phyloP scores from a whole-genome alignment of 768 basidiomycete species.

The Paxillus involutus region DNA sequence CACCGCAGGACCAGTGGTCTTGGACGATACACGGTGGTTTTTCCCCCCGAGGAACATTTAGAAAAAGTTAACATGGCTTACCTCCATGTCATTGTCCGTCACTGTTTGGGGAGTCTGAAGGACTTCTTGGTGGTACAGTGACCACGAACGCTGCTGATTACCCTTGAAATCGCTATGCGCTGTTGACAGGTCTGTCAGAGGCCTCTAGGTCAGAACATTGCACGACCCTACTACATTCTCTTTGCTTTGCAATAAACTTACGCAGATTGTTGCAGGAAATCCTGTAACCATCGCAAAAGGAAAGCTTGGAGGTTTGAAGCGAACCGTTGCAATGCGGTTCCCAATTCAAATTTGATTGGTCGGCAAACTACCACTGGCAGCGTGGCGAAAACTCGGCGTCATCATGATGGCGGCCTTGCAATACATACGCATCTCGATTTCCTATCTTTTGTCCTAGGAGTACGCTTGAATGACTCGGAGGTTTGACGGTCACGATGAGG shows the following conservation, averaged over 20 bases:
- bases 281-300: constrained; percentile 2
- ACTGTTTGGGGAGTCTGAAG: constrained; percentile 2
- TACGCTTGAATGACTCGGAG: constrained; percentile 2
- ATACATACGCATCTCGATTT: constrained; percentile 2
- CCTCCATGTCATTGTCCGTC: background rate
- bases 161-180: background rate
- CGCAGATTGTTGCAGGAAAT: background rate
- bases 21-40: background rate
- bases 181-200: background rate
- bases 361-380: background rate
- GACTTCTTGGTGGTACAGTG: constrained; percentile 1
- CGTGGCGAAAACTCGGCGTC: background rate
- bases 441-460: background rate
- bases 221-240: background rate
- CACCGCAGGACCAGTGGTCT: constrained; percentile 24
- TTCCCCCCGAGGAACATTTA: background rate
- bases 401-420: background rate
- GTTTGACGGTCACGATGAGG: constrained; percentile 11
- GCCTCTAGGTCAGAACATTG: background rate
- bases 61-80: background rate
- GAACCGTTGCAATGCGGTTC: constrained; percentile 14
- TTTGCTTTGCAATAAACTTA: constrained; percentile 8
- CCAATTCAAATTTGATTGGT: constrained; percentile 10
- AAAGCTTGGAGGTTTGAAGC: constrained; percentile 8
- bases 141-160: background rate